Evolutionary conservation across 2,329 filamentous ascomycete species (phyloP).

Genomic region (Bipolaris victoriae): DNA sequence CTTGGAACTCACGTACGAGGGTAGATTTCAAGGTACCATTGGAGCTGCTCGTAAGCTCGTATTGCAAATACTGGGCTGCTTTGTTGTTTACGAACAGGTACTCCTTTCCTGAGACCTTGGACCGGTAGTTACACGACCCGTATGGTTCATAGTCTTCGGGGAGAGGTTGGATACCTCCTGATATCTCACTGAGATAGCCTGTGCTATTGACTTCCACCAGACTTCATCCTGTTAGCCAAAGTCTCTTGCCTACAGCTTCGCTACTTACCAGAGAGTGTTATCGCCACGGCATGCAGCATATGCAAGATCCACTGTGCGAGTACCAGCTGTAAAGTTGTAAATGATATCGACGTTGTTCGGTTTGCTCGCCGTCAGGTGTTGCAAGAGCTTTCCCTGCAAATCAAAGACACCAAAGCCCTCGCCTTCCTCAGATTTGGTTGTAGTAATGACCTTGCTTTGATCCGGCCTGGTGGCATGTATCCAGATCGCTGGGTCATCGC

Average conservation of each 20-base stretch:
- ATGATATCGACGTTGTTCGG: slow-evolving; percentile 64
- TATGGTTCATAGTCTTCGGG: slow-evolving; percentile 57
- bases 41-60: slow-evolving; percentile 52
- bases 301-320: slow-evolving; percentile 55
- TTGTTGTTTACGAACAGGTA: slow-evolving; percentile 64
- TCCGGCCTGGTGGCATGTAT: slow-evolving; percentile 41
- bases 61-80: slow-evolving; percentile 61
- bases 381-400: slow-evolving; percentile 56
- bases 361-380: slow-evolving; percentile 54
- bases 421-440: slow-evolving; percentile 58
- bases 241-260: neutral
- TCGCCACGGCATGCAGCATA: slow-evolving; percentile 60
- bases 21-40: slow-evolving; percentile 54
- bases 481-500: slow-evolving; percentile 44
- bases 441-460: slow-evolving; percentile 59
- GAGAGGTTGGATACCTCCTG: slow-evolving; percentile 57
- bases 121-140: slow-evolving; percentile 60
- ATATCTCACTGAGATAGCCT: slow-evolving; percentile 53
- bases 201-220: slow-evolving; percentile 58
- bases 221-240: slow-evolving; percentile 34
- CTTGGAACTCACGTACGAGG: slow-evolving; percentile 60
- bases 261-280: slow-evolving; percentile 59
- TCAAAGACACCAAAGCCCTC: slow-evolving; percentile 60
- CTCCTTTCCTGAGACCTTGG: slow-evolving; percentile 55
- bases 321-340: slow-evolving; percentile 55